A percentile compares a stretch with the other conserved stretches of the same genome.
phyloP scores from a whole-genome alignment of 306 rosid species.

The Alnus glutinosa region DNA sequence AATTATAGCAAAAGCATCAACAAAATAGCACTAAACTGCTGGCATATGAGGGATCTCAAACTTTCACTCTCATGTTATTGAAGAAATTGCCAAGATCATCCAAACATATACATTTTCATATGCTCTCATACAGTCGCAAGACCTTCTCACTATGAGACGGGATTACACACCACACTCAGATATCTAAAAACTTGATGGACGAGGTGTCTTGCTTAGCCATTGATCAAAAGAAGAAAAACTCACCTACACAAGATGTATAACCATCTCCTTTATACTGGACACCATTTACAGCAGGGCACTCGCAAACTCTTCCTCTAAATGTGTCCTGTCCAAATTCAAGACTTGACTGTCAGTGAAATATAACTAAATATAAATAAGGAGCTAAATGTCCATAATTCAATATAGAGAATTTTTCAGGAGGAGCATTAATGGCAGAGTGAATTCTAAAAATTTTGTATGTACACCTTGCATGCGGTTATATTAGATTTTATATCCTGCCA shows the following conservation, averaged over 20 bases:
- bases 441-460: conserved; percentile 7
- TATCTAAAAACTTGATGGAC: background rate
- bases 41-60: background rate
- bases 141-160: background rate
- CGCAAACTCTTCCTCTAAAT: conserved; percentile 92
- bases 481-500: conserved; percentile 61
- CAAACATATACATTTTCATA: background rate
- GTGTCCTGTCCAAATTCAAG: conserved; percentile 67
- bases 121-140: background rate
- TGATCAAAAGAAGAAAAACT: conserved; percentile 3
- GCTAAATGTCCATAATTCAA: background rate
- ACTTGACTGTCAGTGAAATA: conserved; percentile 10
- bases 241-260: conserved; percentile 74
- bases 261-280: conserved; percentile 91
- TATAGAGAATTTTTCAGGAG: background rate
- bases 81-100: background rate
- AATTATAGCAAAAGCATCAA: conserved; percentile 22
- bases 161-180: background rate
- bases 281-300: conserved; percentile 81
- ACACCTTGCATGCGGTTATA: conserved; percentile 90
- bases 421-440: background rate
- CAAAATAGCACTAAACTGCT: background rate
- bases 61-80: background rate
- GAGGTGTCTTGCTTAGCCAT: background rate
- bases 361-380: conserved; percentile 10